Percentiles rank a stretch among this genome's conserved stretches.
Evolutionary conservation across 2,329 filamentous ascomycete species (phyloP).

Genomic region (Lachnellula arida): DNA sequence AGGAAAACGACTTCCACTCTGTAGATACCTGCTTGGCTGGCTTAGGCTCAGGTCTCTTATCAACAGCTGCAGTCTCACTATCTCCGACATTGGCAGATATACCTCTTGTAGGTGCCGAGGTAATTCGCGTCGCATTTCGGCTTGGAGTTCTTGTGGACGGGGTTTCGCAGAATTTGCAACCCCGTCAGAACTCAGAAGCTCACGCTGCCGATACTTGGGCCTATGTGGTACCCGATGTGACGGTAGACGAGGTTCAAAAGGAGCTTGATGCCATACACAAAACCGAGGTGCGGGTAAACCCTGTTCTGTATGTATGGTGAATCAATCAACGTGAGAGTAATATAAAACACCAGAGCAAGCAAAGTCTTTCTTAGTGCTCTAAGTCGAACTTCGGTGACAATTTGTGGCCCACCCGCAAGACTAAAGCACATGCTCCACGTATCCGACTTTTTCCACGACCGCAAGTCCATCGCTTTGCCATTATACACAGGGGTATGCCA

Average conservation of each 20-base stretch:
- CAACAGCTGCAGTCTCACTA: conserved; percentile 39
- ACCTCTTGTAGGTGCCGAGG: conserved; percentile 38
- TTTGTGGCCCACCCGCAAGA: conserved; percentile 18
- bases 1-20: conserved; percentile 19
- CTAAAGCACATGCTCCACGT: conserved; percentile 30
- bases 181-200: conserved; percentile 25
- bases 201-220: conserved; percentile 36
- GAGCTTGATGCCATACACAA: conserved; percentile 36
- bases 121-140: conserved; percentile 41
- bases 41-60: conserved; percentile 42
- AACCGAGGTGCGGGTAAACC: conserved; percentile 11
- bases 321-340: background rate
- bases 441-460: conserved; percentile 30
- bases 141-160: conserved; percentile 41
- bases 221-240: conserved; percentile 36
- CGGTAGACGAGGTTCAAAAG: conserved; percentile 30
- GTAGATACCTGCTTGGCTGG: conserved; percentile 34
- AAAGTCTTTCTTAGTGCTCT: conserved; percentile 17
- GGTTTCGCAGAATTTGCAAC: conserved; percentile 40
- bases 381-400: conserved; percentile 9
- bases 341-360: conserved; percentile 24
- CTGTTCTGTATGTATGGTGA: background rate
- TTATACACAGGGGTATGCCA: conserved; percentile 39
- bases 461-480: conserved; percentile 31
- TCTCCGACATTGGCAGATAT: conserved; percentile 38